These are phyloP conservation scores for Eutypa lata DNA, from an alignment of 2,329 filamentous ascomycete species.

Conservation along the genomic window DNA sequence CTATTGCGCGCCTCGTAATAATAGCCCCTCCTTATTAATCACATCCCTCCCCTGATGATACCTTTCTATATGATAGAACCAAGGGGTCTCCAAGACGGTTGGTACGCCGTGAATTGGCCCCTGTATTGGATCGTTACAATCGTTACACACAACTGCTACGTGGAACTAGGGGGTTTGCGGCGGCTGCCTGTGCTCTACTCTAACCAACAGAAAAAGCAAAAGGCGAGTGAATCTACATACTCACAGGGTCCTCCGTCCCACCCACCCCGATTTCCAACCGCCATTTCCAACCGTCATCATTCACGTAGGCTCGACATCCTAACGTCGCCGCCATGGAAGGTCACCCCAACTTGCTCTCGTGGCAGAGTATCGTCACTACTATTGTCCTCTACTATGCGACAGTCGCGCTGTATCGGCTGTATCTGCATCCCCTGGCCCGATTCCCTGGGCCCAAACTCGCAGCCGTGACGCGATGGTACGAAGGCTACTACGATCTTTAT, in stretches of 20 bases:
- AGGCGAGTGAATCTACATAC: background rate
- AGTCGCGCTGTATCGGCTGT: conserved; percentile 12
- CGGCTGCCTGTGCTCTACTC: background rate
- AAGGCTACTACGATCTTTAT: conserved; percentile 23
- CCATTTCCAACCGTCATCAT: conserved; percentile 1
- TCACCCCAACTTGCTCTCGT: conserved; percentile 1
- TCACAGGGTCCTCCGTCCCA: background rate
- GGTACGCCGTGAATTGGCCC: too few species aligned
- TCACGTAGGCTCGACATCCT: conserved; percentile 2
- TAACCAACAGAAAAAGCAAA: background rate
- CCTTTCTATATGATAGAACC: too few species aligned
- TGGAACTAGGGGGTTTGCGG: background rate
- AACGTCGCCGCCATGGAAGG: conserved; percentile 1
- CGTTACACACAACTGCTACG: background rate
- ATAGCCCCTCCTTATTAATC: too few species aligned
- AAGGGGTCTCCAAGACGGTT: too few species aligned
- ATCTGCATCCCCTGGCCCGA: conserved; percentile 18
- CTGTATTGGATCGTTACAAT: too few species aligned
- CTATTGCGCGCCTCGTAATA: too few species aligned
- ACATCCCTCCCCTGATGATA: too few species aligned
- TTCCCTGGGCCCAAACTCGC: conserved; percentile 21
- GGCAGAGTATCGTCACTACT: background rate
- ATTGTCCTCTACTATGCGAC: conserved; percentile 4
- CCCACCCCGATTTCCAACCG: background rate
- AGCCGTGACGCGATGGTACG: conserved; percentile 15